Base-by-base conservation (phyloP, 2,329 filamentous ascomycete genomes). In the Neonectria neomacrospora region DNA sequence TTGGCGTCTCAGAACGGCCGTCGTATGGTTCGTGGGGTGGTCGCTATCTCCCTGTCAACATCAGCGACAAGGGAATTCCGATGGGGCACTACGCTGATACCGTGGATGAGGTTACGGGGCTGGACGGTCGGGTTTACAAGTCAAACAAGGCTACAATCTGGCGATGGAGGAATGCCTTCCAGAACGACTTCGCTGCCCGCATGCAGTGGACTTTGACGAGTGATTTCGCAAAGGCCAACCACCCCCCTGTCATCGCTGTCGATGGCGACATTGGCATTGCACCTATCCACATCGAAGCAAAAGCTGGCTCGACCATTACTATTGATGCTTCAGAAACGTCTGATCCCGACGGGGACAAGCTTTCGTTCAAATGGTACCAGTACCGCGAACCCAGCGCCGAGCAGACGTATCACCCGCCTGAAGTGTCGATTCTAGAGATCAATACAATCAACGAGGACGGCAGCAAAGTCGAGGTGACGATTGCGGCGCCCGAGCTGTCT, bases 361-460 rank as follows among this genome's bases (percentile, higher is more conserved):
- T 86, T 16, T 77, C 75, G 4, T 85, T 82, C 74, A 79, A 79
- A 39, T 86, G 84, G 83, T 84, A 78, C 69, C 83, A 85, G 39
- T 86, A 86, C 69, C 62, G 64, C 12, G 78, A 80, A 45, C 75
- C 75, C 0, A 74, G 67, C 28, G 70, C 73, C 2, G 65, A 78
- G 12, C 82, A 84, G 11, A 61, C 53, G 3, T 61, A 52, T 37
- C 54, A 57, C n/a, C n/a, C 44, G 6, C 30, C 23, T 6, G 60
- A 62, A 9, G 60, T 62, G 3, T 53, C 58, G 18, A 58, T 54
- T 20, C 47, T 61, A 1, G 47, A 61, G 48, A 54, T 65, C 11
- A 62, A 65, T 20, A 54, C 34, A 10, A 20, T 51, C 18, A 57
- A 64, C 11, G 53, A 64, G 12, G 28, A 22, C 2, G 39, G 52